Base-by-base conservation (phyloP, 1,284 basidiomycete genomes). In the Athelia sp. region DNA sequence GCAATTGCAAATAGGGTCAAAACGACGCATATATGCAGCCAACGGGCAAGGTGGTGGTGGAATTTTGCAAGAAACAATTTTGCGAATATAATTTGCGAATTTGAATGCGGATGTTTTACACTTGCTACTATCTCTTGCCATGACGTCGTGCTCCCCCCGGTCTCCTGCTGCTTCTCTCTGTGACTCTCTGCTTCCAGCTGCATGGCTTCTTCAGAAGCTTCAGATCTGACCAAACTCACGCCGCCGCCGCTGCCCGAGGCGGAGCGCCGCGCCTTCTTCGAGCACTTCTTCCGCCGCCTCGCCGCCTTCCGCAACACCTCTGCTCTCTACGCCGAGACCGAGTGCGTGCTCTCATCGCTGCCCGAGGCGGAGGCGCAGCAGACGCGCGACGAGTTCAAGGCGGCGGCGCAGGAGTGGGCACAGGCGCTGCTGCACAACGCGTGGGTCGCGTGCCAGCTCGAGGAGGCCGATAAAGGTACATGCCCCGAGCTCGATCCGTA, bases 231-330 rank as follows among this genome's bases (percentile, higher is more conserved):
- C 36, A n/a, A 40, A n/a, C 36, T 40, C 4, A 40, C 36, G 6
- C 36, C 36, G 9, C 36, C 36, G 8, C n/a, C 9, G 19, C 36
- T 40, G n/a, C 6, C 4, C 19, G 36, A 40, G 19, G 15, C 8
- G 6, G 36, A 40, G n/a, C 36, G 36, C 9, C 36, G 19, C 36
- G 36, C 36, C 9, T 40, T 40, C 36, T 78, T 80, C 57, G 55
- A 71, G 22, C 69, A 78, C 52, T 58, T 81, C 52, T 70, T 68
- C 51, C 63, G 73, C 26, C 66, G 68, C 15, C 65, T 81, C 2
- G 76, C 77, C 0, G 60, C 64, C 13, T 74, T 75, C 56, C 67
- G 78, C 35, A 79, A 81, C 54, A 70, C 66, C 0, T 65, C 66
- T 17, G 60, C 63, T 45, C 56, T 75, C 4, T 74, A 75, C 57